Evolutionary conservation across 2,329 filamentous ascomycete genomes (phyloP).

Genomic region (Falciphora oryzae): DNA sequence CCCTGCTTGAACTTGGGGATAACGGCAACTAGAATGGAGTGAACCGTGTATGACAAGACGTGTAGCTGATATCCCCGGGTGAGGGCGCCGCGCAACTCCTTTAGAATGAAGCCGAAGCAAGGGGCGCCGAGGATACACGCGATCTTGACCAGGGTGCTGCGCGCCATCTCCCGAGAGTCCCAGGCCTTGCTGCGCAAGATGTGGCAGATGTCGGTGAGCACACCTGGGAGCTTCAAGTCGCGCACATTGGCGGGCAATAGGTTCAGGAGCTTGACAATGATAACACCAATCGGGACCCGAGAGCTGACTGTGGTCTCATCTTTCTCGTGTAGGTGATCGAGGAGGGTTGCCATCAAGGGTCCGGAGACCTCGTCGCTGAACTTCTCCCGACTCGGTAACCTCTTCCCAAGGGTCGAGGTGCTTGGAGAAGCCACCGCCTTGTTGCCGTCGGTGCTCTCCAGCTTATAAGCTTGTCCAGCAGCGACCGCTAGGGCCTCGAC

Average conservation of each 20-base stretch:
- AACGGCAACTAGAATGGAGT: slow-evolving; percentile 76
- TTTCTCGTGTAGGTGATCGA: slow-evolving; percentile 86
- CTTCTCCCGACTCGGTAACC: slow-evolving; percentile 62
- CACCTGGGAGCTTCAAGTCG: slow-evolving; percentile 67
- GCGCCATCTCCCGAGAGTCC: slow-evolving; percentile 84
- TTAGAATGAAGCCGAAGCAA: slow-evolving; percentile 89
- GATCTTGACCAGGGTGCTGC: slow-evolving; percentile 82
- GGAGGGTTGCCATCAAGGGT: slow-evolving; percentile 71
- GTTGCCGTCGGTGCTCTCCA: neutral
- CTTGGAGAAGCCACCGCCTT: slow-evolving; percentile 31
- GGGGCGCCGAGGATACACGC: slow-evolving; percentile 71
- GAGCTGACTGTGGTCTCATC: slow-evolving; percentile 92
- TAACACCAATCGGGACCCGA: slow-evolving; percentile 83
- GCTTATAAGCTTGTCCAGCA: slow-evolving; percentile 28
- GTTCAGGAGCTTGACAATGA: slow-evolving; percentile 80
- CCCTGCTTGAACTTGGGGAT: slow-evolving; percentile 71
- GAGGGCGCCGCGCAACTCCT: slow-evolving; percentile 78
- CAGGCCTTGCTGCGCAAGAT: slow-evolving; percentile 85
- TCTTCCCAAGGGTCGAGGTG: slow-evolving; percentile 51
- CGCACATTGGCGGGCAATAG: slow-evolving; percentile 70
- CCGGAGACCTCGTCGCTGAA: slow-evolving; percentile 66
- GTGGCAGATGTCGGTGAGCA: slow-evolving; percentile 87
- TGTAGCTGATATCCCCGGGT: slow-evolving; percentile 88
- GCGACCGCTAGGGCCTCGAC: slow-evolving; percentile 68
- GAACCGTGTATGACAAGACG: slow-evolving; percentile 89